Evolutionary conservation across 192 early-diverging fungal genomes (phyloP).

Genomic region (Backusella morwellensis): DNA sequence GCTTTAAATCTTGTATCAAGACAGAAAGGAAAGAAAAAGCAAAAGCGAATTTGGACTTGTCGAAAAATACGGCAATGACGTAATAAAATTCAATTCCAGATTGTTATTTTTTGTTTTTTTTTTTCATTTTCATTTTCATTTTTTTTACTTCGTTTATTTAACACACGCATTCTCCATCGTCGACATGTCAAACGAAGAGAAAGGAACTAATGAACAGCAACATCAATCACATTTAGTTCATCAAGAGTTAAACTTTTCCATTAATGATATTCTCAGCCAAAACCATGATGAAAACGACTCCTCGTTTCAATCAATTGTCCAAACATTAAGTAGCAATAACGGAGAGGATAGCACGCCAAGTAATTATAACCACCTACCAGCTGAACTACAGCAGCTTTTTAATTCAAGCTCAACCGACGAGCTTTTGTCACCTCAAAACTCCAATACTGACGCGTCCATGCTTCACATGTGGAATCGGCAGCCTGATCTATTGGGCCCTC

Average conservation of each 20-base stretch:
- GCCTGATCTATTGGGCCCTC: not conserved
- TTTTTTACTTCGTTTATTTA: not conserved
- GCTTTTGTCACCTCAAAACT: constrained; percentile 8
- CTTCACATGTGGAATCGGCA: constrained; percentile 1
- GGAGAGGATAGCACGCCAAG: not conserved
- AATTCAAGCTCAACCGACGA: constrained; percentile 13
- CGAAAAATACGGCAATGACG: not conserved
- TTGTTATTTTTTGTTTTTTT: not conserved
- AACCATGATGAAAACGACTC: constrained; percentile 13
- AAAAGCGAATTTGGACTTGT: too few relatives aligned
- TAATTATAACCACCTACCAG: constrained; percentile 16
- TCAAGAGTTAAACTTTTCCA: constrained; percentile 17
- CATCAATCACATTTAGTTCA: not conserved
- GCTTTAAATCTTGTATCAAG: too few relatives aligned
- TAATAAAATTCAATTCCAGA: not conserved
- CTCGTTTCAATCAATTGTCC: constrained; percentile 22
- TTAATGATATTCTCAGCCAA: constrained; percentile 17
- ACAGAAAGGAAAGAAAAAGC: too few relatives aligned
- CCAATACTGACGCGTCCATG: constrained; percentile 18
- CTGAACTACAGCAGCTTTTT: constrained; percentile 18
- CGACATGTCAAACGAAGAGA: constrained; percentile 4
- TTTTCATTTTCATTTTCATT: not conserved
- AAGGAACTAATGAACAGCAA: constrained; percentile 3
- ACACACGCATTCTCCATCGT: not conserved
- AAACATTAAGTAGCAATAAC: constrained; percentile 14